Evolutionary conservation across 495 filamentous ascomycete genomes (phyloP), one percentile per base, ranked within the genome.

Genomic region (Mycothermus thermophilus): DNA sequence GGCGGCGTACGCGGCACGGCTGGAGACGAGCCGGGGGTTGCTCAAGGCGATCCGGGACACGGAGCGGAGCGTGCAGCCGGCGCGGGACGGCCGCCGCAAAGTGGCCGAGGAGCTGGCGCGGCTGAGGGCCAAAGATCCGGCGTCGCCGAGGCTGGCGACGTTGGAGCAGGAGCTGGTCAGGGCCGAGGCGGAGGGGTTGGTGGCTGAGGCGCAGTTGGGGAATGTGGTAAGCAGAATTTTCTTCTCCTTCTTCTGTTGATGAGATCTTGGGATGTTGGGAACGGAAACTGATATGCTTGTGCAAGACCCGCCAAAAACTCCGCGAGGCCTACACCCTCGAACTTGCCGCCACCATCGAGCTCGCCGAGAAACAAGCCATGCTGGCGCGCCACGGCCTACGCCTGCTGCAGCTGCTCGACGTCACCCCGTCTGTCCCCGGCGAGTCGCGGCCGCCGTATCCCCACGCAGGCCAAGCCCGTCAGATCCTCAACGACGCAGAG

Each of bases 91-190:
- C 40, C 83, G 83, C 47, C 64, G 70, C 27, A 92, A 84, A 69
- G 74, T 95, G 30, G 60, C 75, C 8, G 88, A 94, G 50, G 90
- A 97, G 60, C 92, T 97, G 44, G 73, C 77, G 39, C 79, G 75
- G 58, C 62, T 94, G 38, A 94, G 85, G 64, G 70, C 76, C 44
- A 93, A 88, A 60, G 90, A 95, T 49, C 87, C 88, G 1, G 64
- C 72, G 38, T 85, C 74, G 44, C 58, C 78, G 0, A 77, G 74
- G 50, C 60, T 96, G 29, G 72, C 79, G 16, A 79, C 73, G 18
- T 65, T 96, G 27, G 90, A 97, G 67, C 88, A 95, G 64, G 90
- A 97, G 65, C 72, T 97, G 29, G 87, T 95, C 5, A 66, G 90
- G 41, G 85, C 85, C 11, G 92, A 96, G 67, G 90, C 90, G 5